phyloP scores from a whole-genome alignment of 192 early-diverging fungal genomes.

The Lobosporangium transversale region DNA sequence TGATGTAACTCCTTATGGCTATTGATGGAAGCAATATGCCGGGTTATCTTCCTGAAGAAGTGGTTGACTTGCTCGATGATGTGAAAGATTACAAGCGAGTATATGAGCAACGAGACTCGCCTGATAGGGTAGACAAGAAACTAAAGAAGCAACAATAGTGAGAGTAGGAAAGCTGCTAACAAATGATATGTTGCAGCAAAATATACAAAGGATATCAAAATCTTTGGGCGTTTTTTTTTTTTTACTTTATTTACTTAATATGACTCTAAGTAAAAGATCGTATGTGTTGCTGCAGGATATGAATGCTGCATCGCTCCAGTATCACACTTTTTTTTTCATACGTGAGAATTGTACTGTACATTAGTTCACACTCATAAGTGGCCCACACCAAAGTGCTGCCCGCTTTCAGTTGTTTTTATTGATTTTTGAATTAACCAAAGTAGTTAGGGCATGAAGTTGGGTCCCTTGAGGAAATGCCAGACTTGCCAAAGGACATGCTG shows the following conservation, averaged over 20 bases:
- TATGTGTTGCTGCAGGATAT: no score
- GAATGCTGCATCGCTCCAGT: no score
- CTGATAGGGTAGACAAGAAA: slow-evolving; percentile 20
- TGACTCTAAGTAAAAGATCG: no score
- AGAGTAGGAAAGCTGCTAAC: background rate
- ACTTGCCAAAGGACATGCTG: slow-evolving; percentile 8
- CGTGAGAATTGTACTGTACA: no score
- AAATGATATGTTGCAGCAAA: background rate
- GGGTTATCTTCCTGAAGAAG: slow-evolving; percentile 10
- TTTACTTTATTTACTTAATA: no score
- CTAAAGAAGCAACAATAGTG: slow-evolving; percentile 8
- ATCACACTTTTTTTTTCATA: no score
- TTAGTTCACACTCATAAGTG: no score
- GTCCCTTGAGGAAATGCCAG: slow-evolving; percentile 7
- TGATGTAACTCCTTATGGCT: no score
- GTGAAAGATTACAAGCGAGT: slow-evolving; percentile 26
- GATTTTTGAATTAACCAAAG: background rate
- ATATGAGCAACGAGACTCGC: slow-evolving; percentile 9
- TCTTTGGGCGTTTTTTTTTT: no score
- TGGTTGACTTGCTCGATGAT: slow-evolving; percentile 16
- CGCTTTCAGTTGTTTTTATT: no score
- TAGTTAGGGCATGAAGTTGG: slow-evolving; percentile 4
- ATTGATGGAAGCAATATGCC: slow-evolving; percentile 23
- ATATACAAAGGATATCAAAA: no score
- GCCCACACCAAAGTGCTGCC: no score